These are phyloP conservation scores for Mucor circinelloides DNA, from an alignment of 371 early-diverging fungal species.

Conservation along the genomic window DNA sequence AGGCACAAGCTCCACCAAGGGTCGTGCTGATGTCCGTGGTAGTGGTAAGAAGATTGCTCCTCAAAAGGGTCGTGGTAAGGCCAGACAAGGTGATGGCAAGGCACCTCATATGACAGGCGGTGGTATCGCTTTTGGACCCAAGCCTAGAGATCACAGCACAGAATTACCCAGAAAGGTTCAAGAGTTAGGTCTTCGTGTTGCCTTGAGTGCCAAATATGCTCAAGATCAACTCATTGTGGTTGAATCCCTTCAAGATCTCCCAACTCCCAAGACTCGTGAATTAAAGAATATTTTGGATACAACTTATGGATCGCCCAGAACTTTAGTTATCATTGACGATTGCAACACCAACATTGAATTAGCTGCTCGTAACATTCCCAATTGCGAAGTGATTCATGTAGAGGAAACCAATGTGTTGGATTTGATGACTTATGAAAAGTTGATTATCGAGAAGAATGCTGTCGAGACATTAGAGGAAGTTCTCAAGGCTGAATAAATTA, in stretches of 20 bases:
- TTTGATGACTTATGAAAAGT: constrained; percentile 73
- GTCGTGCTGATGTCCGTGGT: constrained; percentile 85
- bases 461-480: constrained; percentile 66
- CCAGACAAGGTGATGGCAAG: constrained; percentile 84
- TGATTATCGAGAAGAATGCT: constrained; percentile 80
- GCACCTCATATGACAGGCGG: constrained; percentile 93
- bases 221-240: constrained; percentile 90
- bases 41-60: constrained; percentile 77
- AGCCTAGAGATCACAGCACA: constrained; percentile 81
- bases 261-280: constrained; percentile 62
- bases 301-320: constrained; percentile 41
- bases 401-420: constrained; percentile 80
- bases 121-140: constrained; percentile 88
- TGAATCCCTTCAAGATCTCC: constrained; percentile 62
- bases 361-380: constrained; percentile 71
- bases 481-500: constrained; percentile 29
- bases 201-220: constrained; percentile 86
- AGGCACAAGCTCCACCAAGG: constrained; percentile 86
- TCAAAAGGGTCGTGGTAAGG: constrained; percentile 94
- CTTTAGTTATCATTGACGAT: constrained; percentile 54
- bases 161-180: constrained; percentile 88
- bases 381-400: constrained; percentile 65
- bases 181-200: constrained; percentile 79
- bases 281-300: constrained; percentile 58
- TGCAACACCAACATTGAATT: constrained; percentile 59